A percentile compares a stretch with the other conserved stretches of the same genome.
These are phyloP conservation scores for Lathyrus oleraceus DNA, from an alignment of 306 rosid species.

Conservation along the genomic window DNA sequence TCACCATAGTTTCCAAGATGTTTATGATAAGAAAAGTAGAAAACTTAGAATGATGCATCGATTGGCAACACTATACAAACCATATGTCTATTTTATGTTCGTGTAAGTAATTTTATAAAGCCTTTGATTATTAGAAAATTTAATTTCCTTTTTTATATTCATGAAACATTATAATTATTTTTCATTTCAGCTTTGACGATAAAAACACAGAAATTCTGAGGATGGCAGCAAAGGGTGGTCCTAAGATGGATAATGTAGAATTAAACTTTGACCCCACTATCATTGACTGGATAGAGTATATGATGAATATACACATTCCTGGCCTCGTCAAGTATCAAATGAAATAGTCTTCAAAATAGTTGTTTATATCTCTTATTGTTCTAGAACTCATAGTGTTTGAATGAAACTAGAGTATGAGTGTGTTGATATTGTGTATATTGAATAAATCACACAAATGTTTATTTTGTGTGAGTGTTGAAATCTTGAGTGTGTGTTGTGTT, in stretches of 20 bases:
- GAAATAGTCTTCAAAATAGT: background rate
- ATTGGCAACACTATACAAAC: slow-evolving; percentile 37
- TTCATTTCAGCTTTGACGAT: slow-evolving; percentile 47
- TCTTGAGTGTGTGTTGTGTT: no score
- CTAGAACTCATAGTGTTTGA: background rate
- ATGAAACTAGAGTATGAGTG: background rate
- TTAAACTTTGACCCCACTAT: slow-evolving; percentile 42
- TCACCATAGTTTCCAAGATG: slow-evolving; percentile 3
- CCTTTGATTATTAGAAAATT: background rate
- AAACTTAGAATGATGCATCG: slow-evolving; percentile 9
- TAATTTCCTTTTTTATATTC: background rate
- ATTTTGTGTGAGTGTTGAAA: no score
- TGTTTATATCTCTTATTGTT: background rate
- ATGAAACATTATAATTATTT: background rate
- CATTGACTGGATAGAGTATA: slow-evolving; percentile 51
- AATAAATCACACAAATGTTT: no score
- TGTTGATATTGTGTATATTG: no score
- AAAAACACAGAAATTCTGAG: slow-evolving; percentile 39
- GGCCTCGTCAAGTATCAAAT: slow-evolving; percentile 40
- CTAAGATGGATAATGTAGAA: background rate
- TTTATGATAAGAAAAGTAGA: background rate
- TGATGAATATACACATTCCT: slow-evolving; percentile 48
- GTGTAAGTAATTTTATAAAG: slow-evolving; percentile 30
- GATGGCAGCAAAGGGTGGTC: background rate
- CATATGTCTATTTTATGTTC: slow-evolving; percentile 38